phyloP scores from a whole-genome alignment of 2,329 filamentous ascomycete species.

The Chalaropsis thielavioides region DNA sequence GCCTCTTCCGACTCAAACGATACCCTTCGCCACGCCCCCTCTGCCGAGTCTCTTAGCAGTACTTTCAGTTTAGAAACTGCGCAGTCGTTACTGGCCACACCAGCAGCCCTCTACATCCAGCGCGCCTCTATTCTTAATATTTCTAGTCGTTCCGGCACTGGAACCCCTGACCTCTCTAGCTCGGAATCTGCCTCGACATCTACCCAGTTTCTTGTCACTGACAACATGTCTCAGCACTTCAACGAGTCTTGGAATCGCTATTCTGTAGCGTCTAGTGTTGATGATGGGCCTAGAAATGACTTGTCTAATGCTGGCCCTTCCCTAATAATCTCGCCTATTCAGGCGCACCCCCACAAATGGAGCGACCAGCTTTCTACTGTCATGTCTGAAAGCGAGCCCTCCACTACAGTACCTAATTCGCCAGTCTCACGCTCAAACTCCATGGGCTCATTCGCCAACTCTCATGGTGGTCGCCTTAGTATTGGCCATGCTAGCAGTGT shows the following conservation, averaged over 20 bases:
- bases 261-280: background rate
- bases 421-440: conserved; percentile 32
- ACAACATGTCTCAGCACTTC: conserved; percentile 19
- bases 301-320: conserved; percentile 2
- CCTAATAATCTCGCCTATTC: conserved; percentile 25
- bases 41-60: conserved; percentile 42
- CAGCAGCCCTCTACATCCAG: conserved; percentile 29
- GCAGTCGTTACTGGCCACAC: conserved; percentile 27
- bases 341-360: conserved; percentile 43
- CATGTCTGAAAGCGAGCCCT: conserved; percentile 44
- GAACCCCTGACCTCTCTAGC: background rate
- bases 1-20: conserved; percentile 31
- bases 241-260: conserved; percentile 11
- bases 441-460: conserved; percentile 28
- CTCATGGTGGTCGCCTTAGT: conserved; percentile 24
- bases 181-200: conserved; percentile 8
- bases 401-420: conserved; percentile 26
- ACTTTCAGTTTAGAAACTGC: conserved; percentile 36
- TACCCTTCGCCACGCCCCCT: conserved; percentile 35
- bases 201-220: conserved; percentile 24
- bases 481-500: conserved; percentile 37
- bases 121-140: conserved; percentile 23
- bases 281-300: background rate
- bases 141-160: background rate
- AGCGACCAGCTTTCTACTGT: conserved; percentile 51